A percentile compares a stretch with the other conserved stretches of the same genome.
Evolutionary conservation across 257 asterid genomes (phyloP).

Genomic region (Verbascum thapsus): DNA sequence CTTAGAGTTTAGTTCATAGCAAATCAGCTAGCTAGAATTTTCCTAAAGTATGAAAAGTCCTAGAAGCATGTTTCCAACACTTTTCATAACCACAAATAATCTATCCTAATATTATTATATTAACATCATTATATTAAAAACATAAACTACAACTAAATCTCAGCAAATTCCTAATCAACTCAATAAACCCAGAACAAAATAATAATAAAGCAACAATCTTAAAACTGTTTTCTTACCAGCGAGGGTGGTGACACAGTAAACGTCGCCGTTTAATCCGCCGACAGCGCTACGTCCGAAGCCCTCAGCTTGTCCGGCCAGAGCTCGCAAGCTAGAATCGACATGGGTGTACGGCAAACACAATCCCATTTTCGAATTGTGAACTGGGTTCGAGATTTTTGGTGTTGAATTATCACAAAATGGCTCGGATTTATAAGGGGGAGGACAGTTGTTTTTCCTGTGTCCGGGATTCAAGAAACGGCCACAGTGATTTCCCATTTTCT

Average conservation of each 20-base stretch:
- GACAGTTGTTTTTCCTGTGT: conserved; percentile 28
- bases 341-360: conserved; percentile 63
- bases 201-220: not conserved
- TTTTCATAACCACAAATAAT: too few relatives aligned
- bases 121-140: not conserved
- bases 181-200: not conserved
- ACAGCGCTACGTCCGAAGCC: conserved; percentile 80
- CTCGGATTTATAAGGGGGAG: conserved; percentile 26
- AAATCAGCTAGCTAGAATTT: too few relatives aligned
- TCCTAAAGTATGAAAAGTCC: not conserved
- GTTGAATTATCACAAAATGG: conserved; percentile 18
- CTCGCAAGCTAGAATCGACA: conserved; percentile 66
- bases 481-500: conserved; percentile 40
- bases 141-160: not conserved
- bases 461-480: conserved; percentile 37
- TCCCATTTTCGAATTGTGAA: conserved; percentile 37
- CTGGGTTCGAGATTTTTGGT: conserved; percentile 25
- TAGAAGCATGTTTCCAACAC: not conserved
- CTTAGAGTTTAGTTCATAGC: too few relatives aligned
- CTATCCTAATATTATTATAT: too few relatives aligned
- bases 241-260: conserved; percentile 65
- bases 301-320: conserved; percentile 82
- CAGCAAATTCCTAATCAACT: not conserved
- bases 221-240: conserved; percentile 45
- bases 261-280: conserved; percentile 77